phyloP scores from a whole-genome alignment of 306 rosid species.

The Gastrolobium villosum region DNA sequence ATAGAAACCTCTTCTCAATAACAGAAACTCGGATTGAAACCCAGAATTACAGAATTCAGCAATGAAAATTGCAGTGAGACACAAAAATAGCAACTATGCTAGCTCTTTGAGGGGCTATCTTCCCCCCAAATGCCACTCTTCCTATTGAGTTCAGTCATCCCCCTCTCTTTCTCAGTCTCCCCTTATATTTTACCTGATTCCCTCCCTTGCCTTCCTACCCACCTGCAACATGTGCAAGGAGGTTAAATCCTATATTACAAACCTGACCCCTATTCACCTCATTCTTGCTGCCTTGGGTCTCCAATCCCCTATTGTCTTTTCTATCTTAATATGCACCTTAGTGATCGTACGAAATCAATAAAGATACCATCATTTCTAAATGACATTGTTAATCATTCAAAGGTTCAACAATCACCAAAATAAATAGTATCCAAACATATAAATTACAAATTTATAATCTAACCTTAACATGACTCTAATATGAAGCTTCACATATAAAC shows the following conservation, averaged over 20 bases:
- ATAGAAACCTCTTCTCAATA: not conserved
- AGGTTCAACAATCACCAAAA: no score
- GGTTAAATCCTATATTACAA: not conserved
- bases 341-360: not conserved
- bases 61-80: no score
- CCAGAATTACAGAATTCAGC: not conserved
- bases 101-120: not conserved
- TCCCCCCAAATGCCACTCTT: not conserved
- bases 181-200: not conserved
- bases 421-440: no score
- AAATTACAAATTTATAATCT: no score
- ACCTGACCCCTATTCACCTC: not conserved
- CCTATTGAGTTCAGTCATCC: not conserved
- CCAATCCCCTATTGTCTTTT: not conserved
- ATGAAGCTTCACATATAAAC: not conserved
- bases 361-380: not conserved
- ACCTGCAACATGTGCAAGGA: not conserved
- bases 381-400: not conserved
- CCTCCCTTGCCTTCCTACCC: not conserved
- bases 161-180: not conserved
- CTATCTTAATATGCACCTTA: not conserved
- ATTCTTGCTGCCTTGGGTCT: not conserved
- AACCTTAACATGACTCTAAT: not conserved
- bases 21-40: not conserved
- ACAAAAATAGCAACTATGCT: not conserved